phyloP scores from a whole-genome alignment of 345 rosid species.

The Carallia pectinifolia region DNA sequence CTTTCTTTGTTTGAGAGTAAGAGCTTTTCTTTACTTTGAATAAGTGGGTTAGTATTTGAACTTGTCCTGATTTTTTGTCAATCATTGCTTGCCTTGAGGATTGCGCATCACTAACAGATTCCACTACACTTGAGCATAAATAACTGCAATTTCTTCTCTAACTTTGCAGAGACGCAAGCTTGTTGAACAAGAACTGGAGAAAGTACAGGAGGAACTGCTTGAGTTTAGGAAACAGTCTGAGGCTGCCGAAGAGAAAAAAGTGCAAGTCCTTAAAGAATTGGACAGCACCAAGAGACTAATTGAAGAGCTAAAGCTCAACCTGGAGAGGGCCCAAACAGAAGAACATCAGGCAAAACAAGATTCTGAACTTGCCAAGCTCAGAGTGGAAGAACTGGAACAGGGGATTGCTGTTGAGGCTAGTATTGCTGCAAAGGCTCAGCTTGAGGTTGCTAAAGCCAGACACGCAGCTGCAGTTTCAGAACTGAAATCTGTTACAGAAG shows the following conservation, averaged over 20 bases:
- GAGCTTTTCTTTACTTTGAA: background rate
- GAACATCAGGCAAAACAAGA: slow-evolving; percentile 92
- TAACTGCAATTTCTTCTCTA: slow-evolving; percentile 13
- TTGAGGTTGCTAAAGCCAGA: slow-evolving; percentile 88
- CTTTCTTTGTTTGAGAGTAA: background rate
- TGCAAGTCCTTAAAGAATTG: slow-evolving; percentile 59
- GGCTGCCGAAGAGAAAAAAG: slow-evolving; percentile 59
- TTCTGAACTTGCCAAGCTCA: slow-evolving; percentile 79
- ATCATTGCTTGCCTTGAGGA: background rate
- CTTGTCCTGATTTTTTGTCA: background rate
- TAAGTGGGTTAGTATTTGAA: slow-evolving; percentile 1
- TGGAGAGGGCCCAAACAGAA: slow-evolving; percentile 88
- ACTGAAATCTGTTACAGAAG: slow-evolving; percentile 64
- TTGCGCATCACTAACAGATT: slow-evolving; percentile 6
- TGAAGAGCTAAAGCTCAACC: slow-evolving; percentile 79
- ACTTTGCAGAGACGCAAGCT: slow-evolving; percentile 54
- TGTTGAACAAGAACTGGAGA: slow-evolving; percentile 75
- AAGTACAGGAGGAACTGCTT: slow-evolving; percentile 67
- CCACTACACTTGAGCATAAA: slow-evolving; percentile 5
- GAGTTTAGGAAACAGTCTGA: slow-evolving; percentile 54
- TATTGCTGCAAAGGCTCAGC: slow-evolving; percentile 91
- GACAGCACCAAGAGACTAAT: slow-evolving; percentile 75
- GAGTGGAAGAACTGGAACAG: slow-evolving; percentile 91
- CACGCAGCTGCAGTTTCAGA: slow-evolving; percentile 71
- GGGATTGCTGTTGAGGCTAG: slow-evolving; percentile 88